A percentile compares a stretch with the other conserved stretches of the same genome.
These are phyloP conservation scores for Nakataea oryzae DNA, from an alignment of 2,329 filamentous ascomycete species.

Conservation along the genomic window DNA sequence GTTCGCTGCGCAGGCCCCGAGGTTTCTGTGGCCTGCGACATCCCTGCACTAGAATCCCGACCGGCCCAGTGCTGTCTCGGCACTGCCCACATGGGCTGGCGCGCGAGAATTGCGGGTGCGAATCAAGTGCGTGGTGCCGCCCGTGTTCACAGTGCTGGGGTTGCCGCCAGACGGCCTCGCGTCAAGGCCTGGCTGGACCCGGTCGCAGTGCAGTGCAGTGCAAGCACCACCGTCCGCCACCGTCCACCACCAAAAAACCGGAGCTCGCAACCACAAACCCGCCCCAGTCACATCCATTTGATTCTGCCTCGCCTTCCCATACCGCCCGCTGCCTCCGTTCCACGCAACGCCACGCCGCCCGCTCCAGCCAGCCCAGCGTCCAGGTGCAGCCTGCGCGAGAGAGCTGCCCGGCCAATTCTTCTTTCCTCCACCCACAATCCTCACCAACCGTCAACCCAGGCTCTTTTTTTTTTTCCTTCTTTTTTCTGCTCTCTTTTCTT, in stretches of 20 bases:
- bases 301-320: background rate
- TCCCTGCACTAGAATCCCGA: too few species aligned
- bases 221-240: background rate
- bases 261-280: background rate
- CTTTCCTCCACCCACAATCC: background rate
- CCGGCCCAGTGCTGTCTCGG: too few species aligned
- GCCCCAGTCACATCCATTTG: background rate
- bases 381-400: too few species aligned
- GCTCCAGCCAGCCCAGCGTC: background rate
- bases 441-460: background rate
- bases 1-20: too few species aligned
- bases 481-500: background rate
- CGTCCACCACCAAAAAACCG: background rate
- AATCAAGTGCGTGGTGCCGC: background rate
- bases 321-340: background rate
- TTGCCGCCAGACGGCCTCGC: background rate
- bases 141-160: background rate
- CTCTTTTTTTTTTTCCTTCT: background rate
- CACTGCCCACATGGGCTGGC: too few species aligned
- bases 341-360: background rate
- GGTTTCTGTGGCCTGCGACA: background rate
- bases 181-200: too few species aligned
- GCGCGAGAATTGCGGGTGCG: too few species aligned
- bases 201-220: too few species aligned
- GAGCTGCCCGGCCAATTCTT: background rate